Evolutionary conservation across 2,329 filamentous ascomycete species (phyloP), one percentile per base, ranked within the genome.

Genomic region (Aspergillus hiratsukae): DNA sequence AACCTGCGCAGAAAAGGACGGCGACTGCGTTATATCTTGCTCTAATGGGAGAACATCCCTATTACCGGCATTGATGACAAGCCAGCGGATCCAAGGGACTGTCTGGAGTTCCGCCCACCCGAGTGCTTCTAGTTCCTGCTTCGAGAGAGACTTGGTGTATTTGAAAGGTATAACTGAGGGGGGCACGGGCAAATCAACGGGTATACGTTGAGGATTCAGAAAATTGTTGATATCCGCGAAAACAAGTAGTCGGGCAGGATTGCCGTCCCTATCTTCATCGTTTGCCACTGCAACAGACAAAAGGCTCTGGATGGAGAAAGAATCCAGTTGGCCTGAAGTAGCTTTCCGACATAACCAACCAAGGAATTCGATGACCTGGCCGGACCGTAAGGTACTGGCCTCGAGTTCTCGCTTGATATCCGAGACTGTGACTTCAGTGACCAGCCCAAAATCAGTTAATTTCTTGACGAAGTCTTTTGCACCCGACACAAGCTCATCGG

Each of bases 21-120:
- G 75, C 0, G 86, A 88, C 53, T 81, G 82, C 0, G 87, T 89
- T 7, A 97, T 77, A 69, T 89, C 87, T 64, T 90, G 83, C 1
- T 87, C 81, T 4, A 84, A 78, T 3, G 82, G 68, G 40, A 87
- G 76, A 27, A 71, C 57, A 51, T 82, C 82, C 54, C 82, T 81
- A 4, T 83, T 80, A 9, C 83, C 79, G 14, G 80, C 77, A 56
- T 85, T 86, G 55, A 87, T 83, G n/a, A 95, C 76, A 37, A 99
- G 78, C 74, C 88, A 96, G 23, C 85, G 80, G 25, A 97, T 74
- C 94, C 95, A 99, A 25, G 89, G 86, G 3, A 92, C 84, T 62
- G 96, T 83, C 37, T 93, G 90, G 6, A 99, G 76, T 58, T 93
- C 86, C 55, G 87, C 82, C 92, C 94, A 99, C 0, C 91, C 90